Evolutionary conservation across 1,139 yeast species (phyloP).

Genomic region (Yamadazyma dushanensis): DNA sequence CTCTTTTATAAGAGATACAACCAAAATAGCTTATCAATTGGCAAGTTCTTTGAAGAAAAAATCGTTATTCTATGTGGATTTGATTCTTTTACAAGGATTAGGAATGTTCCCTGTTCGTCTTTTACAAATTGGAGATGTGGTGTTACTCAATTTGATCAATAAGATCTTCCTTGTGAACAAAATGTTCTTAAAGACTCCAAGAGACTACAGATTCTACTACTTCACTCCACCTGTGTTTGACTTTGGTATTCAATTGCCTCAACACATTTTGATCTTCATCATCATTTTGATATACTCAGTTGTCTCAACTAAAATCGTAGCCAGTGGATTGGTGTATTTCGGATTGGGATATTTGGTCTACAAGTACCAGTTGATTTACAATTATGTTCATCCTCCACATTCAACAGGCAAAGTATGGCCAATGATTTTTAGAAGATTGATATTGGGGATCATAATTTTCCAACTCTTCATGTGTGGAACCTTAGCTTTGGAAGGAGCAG

Average conservation of each 20-base stretch:
- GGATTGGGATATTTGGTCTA: slow-evolving; percentile 62
- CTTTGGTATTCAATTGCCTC: slow-evolving; percentile 66
- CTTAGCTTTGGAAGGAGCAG: slow-evolving; percentile 62
- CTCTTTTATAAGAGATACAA: slow-evolving; percentile 77
- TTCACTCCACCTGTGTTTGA: slow-evolving; percentile 68
- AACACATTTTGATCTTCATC: slow-evolving; percentile 61
- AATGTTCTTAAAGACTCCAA: slow-evolving; percentile 51
- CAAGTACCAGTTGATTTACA: slow-evolving; percentile 64
- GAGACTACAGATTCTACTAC: slow-evolving; percentile 60
- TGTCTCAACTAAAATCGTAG: slow-evolving; percentile 63
- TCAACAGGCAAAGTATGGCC: slow-evolving; percentile 77
- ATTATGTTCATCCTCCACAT: slow-evolving; percentile 71
- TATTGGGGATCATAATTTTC: slow-evolving; percentile 58
- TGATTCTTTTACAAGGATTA: slow-evolving; percentile 68
- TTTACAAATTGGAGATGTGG: slow-evolving; percentile 52
- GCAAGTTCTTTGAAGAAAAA: slow-evolving; percentile 70
- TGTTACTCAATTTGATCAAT: slow-evolving; percentile 55
- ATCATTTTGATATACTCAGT: slow-evolving; percentile 66
- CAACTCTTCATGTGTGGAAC: slow-evolving; percentile 73
- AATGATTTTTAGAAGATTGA: slow-evolving; percentile 60
- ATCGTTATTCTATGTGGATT: slow-evolving; percentile 72
- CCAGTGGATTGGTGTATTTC: slow-evolving; percentile 63
- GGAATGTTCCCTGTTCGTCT: slow-evolving; percentile 78
- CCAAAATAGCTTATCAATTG: slow-evolving; percentile 69
- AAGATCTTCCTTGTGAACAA: slow-evolving; percentile 53